phyloP scores from a whole-genome alignment of 352 stramenopile genomes.

The Phytophthora vignae region DNA sequence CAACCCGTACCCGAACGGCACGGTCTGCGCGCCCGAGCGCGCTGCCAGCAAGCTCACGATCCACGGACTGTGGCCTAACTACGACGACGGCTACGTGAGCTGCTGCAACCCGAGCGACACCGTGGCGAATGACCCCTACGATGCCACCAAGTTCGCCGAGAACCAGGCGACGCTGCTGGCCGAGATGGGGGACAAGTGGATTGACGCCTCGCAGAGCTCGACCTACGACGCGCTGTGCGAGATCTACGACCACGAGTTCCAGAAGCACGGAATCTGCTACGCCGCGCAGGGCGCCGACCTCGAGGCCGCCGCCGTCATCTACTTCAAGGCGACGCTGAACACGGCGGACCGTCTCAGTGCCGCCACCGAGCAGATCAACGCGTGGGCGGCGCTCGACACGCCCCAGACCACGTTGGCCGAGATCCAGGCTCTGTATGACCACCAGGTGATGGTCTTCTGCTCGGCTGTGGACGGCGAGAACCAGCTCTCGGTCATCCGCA shows the following conservation, averaged over 20 bases:
- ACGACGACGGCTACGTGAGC: constrained; percentile 74
- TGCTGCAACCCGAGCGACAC: constrained; percentile 76
- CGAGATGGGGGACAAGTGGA: constrained; percentile 69
- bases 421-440: constrained; percentile 62
- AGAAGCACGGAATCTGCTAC: constrained; percentile 87
- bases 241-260: constrained; percentile 88
- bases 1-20: constrained; percentile 64
- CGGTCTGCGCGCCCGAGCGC: constrained; percentile 49
- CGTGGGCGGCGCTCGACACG: constrained; percentile 48
- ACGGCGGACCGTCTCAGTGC: constrained; percentile 45
- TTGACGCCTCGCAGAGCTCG: constrained; percentile 64
- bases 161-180: constrained; percentile 57
- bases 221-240: constrained; percentile 75
- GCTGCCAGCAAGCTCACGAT: constrained; percentile 71
- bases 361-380: constrained; percentile 63
- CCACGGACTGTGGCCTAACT: constrained; percentile 83
- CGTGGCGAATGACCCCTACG: constrained; percentile 66
- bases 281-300: constrained; percentile 61
- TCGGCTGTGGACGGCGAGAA: constrained; percentile 62
- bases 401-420: constrained; percentile 46
- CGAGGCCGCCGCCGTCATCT: constrained; percentile 59
- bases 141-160: constrained; percentile 51
- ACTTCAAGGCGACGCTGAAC: constrained; percentile 72
- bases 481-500: constrained; percentile 74
- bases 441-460: constrained; percentile 75